phyloP scores from a whole-genome alignment of 2,329 filamentous ascomycete species.

The Hymenoscyphus albidus region DNA sequence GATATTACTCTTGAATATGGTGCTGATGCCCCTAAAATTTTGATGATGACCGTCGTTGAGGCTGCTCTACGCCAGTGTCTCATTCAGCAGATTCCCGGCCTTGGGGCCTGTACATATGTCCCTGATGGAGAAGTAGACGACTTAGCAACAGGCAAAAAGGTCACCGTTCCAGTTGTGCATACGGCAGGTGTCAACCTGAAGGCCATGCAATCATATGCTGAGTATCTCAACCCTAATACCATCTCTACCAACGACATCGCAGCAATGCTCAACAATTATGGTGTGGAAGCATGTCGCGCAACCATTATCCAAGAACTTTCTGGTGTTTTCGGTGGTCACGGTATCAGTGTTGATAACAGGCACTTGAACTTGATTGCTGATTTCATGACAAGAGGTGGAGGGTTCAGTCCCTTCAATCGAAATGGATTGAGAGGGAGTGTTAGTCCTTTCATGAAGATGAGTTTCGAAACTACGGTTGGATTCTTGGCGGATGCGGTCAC shows the following conservation, averaged over 20 bases:
- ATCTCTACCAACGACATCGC: constrained; percentile 92
- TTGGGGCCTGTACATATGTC: constrained; percentile 68
- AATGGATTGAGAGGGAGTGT: constrained; percentile 82
- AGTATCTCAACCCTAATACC: constrained; percentile 80
- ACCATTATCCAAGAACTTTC: constrained; percentile 85
- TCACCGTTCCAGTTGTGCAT: constrained; percentile 58
- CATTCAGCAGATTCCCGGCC: constrained; percentile 79
- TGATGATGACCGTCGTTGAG: constrained; percentile 90
- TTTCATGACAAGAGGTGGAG: constrained; percentile 92
- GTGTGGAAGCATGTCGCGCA: constrained; percentile 85
- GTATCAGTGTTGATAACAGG: constrained; percentile 85
- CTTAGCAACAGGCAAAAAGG: constrained; percentile 45
- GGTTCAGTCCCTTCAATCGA: constrained; percentile 87
- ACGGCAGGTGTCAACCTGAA: constrained; percentile 83
- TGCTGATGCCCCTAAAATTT: constrained; percentile 75
- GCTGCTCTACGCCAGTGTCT: constrained; percentile 72
- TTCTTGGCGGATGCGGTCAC: constrained; percentile 91
- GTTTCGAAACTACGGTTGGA: constrained; percentile 93
- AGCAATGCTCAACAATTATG: constrained; percentile 79
- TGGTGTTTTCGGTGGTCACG: constrained; percentile 83
- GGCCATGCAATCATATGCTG: constrained; percentile 84
- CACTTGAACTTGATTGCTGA: constrained; percentile 96
- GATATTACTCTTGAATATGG: constrained; percentile 81
- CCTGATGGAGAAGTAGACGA: constrained; percentile 53
- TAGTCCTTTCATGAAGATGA: constrained; percentile 97